These are phyloP conservation scores for Cladosporium sp. DNA, from an alignment of 2,329 filamentous ascomycete genomes.

Conservation along the genomic window DNA sequence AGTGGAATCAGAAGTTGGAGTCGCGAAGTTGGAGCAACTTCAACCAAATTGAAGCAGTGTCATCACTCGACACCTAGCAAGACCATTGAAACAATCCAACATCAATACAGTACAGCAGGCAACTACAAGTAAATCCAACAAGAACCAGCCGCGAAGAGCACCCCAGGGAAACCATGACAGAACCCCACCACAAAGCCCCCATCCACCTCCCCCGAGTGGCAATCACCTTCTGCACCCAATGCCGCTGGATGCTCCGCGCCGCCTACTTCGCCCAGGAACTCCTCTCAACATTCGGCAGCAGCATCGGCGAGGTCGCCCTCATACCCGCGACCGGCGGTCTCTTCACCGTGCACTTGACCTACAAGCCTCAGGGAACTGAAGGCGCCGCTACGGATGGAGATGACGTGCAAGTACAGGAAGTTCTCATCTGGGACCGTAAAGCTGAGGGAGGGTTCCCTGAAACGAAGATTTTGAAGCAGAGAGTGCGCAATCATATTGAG, in stretches of 20 bases:
- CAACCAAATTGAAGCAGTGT: not conserved
- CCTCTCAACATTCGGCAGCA: constrained; percentile 83
- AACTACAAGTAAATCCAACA: not conserved
- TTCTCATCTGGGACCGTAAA: constrained; percentile 84
- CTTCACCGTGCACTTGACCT: constrained; percentile 71
- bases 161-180: not conserved
- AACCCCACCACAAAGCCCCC: constrained; percentile 1
- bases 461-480: constrained; percentile 85
- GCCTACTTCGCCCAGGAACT: constrained; percentile 88
- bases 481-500: constrained; percentile 78
- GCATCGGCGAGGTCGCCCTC: constrained; percentile 83
- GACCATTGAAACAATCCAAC: not conserved
- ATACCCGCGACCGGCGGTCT: constrained; percentile 81
- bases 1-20: not conserved
- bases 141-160: not conserved
- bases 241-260: constrained; percentile 76
- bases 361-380: constrained; percentile 23
- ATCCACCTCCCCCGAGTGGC: constrained; percentile 67
- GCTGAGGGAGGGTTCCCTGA: constrained; percentile 88
- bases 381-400: not conserved
- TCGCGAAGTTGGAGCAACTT: not conserved
- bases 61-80: not conserved
- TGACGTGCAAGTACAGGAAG: constrained; percentile 40
- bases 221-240: constrained; percentile 93
- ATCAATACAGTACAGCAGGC: not conserved